A percentile compares a stretch with the other conserved stretches of the same genome.
These are phyloP conservation scores for Yamadazyma paraphyllophila DNA, from an alignment of 805 yeast species.

Conservation along the genomic window DNA sequence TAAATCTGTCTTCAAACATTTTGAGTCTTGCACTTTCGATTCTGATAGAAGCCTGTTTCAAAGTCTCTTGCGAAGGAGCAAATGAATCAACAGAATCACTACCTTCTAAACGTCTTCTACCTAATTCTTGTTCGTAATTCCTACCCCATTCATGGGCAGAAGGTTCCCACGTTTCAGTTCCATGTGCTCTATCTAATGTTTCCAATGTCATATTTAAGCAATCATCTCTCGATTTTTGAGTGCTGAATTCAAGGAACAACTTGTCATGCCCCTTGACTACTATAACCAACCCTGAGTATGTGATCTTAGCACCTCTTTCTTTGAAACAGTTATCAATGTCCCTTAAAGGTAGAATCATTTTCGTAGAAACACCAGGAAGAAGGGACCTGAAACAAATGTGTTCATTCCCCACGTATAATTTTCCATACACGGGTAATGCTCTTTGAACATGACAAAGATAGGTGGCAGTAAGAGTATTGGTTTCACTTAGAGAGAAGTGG, in stretches of 20 bases:
- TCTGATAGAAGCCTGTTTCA: constrained; percentile 20
- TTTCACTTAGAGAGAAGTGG: constrained; percentile 61
- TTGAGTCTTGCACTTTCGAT: constrained; percentile 59
- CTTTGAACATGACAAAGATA: constrained; percentile 70
- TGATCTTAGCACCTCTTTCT: constrained; percentile 66
- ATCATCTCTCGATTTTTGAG: constrained; percentile 65
- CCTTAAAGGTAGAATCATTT: constrained; percentile 75
- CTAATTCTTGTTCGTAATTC: constrained; percentile 18
- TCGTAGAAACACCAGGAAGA: constrained; percentile 72
- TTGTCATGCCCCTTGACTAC: constrained; percentile 76
- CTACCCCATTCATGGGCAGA: constrained; percentile 25
- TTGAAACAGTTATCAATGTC: constrained; percentile 70
- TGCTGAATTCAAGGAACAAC: constrained; percentile 72
- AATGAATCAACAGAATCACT: constrained; percentile 3
- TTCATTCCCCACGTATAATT: constrained; percentile 66
- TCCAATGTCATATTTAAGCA: constrained; percentile 55
- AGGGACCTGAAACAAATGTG: constrained; percentile 79
- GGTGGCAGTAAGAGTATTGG: constrained; percentile 56
- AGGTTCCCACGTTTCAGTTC: constrained; percentile 22
- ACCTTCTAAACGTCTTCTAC: constrained; percentile 13
- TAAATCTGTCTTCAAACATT: constrained; percentile 65
- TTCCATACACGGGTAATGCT: constrained; percentile 79
- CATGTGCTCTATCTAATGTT: constrained; percentile 44
- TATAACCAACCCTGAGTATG: constrained; percentile 67
- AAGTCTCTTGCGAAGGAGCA: constrained; percentile 11